Percentiles rank a stretch among this genome's conserved stretches.
phyloP scores from a whole-genome alignment of 2,329 filamentous ascomycete species.

The Colletotrichum costaricense region DNA sequence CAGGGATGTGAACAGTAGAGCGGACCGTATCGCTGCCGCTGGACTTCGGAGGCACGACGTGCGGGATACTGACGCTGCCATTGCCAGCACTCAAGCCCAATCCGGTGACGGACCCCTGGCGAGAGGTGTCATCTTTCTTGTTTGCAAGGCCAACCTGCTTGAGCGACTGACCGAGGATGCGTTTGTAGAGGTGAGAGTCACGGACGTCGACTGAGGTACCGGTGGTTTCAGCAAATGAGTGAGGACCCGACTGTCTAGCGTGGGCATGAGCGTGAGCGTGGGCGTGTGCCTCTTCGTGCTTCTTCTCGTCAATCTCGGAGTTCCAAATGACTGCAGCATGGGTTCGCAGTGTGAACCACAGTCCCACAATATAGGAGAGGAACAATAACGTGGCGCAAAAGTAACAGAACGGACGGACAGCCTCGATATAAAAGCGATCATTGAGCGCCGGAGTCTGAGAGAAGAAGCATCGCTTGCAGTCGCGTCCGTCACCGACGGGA shows the following conservation, averaged over 20 bases:
- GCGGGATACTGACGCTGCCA: constrained; percentile 65
- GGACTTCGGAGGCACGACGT: constrained; percentile 80
- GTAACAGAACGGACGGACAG: constrained; percentile 94
- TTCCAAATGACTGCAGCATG: constrained; percentile 99
- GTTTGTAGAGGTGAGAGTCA: constrained; percentile 90
- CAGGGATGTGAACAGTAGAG: constrained; percentile 67
- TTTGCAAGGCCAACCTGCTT: constrained; percentile 80
- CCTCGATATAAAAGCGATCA: constrained; percentile 89
- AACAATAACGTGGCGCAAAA: constrained; percentile 88
- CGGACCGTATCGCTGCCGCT: constrained; percentile 52
- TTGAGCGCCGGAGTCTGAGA: constrained; percentile 85
- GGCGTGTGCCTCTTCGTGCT: constrained; percentile 62
- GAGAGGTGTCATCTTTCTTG: constrained; percentile 59
- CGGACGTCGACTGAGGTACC: constrained; percentile 74
- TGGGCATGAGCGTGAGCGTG: constrained; percentile 45
- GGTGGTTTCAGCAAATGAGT: constrained; percentile 57
- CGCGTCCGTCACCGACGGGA: constrained; percentile 61
- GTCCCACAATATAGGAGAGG: constrained; percentile 90
- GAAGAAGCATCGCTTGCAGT: constrained; percentile 95
- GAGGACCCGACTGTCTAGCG: constrained; percentile 48
- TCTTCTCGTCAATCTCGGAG: constrained; percentile 83
- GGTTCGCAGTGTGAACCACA: constrained; percentile 95
- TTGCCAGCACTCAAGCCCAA: constrained; percentile 46
- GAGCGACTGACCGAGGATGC: constrained; percentile 90
- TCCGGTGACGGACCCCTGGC: constrained; percentile 49